Conservation (phyloP, 23 red algal species). For the Gracilaria caudata region DNA sequence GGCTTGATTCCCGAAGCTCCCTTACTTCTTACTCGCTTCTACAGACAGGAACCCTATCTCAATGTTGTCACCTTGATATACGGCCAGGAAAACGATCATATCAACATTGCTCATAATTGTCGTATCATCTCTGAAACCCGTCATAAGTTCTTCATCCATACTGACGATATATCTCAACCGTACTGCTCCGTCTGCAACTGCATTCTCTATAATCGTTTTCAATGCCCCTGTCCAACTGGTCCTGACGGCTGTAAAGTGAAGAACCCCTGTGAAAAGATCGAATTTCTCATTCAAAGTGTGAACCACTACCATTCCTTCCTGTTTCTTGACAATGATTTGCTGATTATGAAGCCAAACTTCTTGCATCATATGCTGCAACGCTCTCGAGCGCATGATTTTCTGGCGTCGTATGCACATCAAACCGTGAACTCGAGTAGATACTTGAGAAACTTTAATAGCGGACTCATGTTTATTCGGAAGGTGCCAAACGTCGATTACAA, state of each 20-base stretch:
- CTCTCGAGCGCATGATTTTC: constrained; percentile 54
- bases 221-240: constrained; percentile 43
- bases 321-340: constrained; percentile 49
- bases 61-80: constrained; percentile 47
- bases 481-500: constrained; percentile 25
- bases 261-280: constrained; percentile 57
- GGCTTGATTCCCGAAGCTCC: background rate
- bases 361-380: constrained; percentile 24
- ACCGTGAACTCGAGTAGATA: constrained; percentile 15
- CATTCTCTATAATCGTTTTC: background rate
- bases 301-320: constrained; percentile 1
- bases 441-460: constrained; percentile 52
- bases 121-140: constrained; percentile 22
- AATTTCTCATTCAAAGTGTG: constrained; percentile 29
- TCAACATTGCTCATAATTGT: constrained; percentile 48
- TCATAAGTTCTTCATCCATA: constrained; percentile 46
- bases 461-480: constrained; percentile 46
- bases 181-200: constrained; percentile 39
- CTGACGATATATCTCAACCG: constrained; percentile 39
- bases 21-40: background rate
- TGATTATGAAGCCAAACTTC: constrained; percentile 39
- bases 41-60: constrained; percentile 13
- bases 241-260: constrained; percentile 15
- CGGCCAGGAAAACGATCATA: constrained; percentile 32
- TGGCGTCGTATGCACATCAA: constrained; percentile 50